Evolutionary conservation across 2,329 filamentous ascomycete species (phyloP).

Genomic region (Colletotrichum noveboracense): DNA sequence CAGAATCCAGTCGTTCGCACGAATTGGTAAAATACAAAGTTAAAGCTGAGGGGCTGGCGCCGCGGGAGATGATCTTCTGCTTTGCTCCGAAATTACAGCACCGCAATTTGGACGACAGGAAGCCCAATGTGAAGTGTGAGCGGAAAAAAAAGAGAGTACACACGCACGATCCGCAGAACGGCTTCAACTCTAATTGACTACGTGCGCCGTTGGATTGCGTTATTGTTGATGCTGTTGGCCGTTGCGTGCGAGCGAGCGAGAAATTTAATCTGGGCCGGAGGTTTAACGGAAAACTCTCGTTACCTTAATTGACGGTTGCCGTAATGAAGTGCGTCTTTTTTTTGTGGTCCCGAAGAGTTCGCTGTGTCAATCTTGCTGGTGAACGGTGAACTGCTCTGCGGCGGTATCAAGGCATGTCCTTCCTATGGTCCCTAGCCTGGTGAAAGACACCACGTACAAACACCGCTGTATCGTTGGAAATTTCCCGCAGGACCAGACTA

Average conservation of each 20-base stretch:
- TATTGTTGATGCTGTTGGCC: neutral
- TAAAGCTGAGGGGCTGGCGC: neutral
- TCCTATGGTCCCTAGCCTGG: neutral
- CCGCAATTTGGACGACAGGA: neutral
- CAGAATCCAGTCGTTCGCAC: neutral
- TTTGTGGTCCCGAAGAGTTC: neutral
- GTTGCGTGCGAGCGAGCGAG: neutral
- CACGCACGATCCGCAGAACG: constrained; percentile 10
- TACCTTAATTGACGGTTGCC: neutral
- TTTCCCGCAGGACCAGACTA: neutral
- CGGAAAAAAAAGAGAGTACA: neutral
- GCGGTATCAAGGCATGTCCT: neutral
- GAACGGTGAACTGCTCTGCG: neutral
- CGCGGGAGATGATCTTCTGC: neutral
- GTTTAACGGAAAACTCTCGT: neutral
- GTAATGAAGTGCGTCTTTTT: neutral
- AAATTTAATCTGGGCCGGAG: neutral
- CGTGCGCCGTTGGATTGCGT: neutral
- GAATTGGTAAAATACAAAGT: neutral
- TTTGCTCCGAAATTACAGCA: neutral
- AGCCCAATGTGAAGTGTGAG: neutral
- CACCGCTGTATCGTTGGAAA: neutral
- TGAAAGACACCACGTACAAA: neutral
- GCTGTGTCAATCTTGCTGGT: neutral
- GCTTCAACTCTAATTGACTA: constrained; percentile 1